Evolutionary conservation across 768 basidiomycete species (phyloP), one percentile per base, ranked within the genome.

Genomic region (Wakefieldia striispora): DNA sequence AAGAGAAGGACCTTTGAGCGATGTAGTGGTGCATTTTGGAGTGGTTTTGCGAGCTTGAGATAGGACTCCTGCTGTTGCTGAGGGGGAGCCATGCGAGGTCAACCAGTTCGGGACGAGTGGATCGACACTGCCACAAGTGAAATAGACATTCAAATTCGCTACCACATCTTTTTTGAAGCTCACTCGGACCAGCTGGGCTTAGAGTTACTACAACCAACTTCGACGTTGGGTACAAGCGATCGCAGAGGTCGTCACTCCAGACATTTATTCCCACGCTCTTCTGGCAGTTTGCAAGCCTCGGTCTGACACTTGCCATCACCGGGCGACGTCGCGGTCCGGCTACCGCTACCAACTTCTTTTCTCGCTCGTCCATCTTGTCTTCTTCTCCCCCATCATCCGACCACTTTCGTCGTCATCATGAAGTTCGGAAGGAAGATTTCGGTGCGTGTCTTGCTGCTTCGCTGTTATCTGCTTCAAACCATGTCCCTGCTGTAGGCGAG

Each of bases 401-500:
- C 8, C 27, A 29, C 2, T 9, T 29, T 4, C 4, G 27, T 9
- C 5, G 5, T 35, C 21, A 9, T 50, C 27, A 91, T 91, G 88
- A 91, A 91, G 75, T 91, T 91, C 62, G 88, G 88, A 19, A 76
- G 79, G 45, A 89, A 87, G 69, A 91, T 91, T 51, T 81, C 75
- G 53, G 85, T 84, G 54, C 20, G 80, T 65, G 16, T 43, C 16
- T 27, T 17, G 8, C 6, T 20, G 33, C 6, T 12, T 44, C 36
- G 3, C 21, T 19, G 4, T 39, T 19, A 11, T 36, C 33, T 29
- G 12, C 14, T 19, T 3, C 10, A 27, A 33, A 50, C 10, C 36
- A 4, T 13, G 19, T 31, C 4, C 38, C 17, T 29, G 29, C 2
- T 35, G 16, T 63, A 94, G 91, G 82, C 81, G 42, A 87, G 88